Percentiles rank a stretch among this genome's conserved stretches.
phyloP scores from a whole-genome alignment of 495 filamentous ascomycete genomes.

The Pseudevernia furfuracea region DNA sequence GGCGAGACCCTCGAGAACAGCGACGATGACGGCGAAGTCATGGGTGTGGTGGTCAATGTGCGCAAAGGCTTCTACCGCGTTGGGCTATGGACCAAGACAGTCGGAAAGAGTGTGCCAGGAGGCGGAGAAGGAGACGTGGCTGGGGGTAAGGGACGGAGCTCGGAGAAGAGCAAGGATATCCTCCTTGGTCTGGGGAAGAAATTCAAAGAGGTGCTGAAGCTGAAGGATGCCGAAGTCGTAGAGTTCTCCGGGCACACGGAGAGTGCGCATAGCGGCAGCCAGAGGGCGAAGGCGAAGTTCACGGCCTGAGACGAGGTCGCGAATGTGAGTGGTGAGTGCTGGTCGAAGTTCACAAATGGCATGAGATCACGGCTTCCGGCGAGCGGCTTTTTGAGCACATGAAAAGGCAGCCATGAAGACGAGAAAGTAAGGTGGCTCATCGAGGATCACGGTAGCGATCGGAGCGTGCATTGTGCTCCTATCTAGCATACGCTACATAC shows the following conservation, averaged over 20 bases:
- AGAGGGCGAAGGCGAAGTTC: conserved; percentile 90
- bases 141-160: conserved; percentile 59
- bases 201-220: conserved; percentile 83
- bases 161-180: conserved; percentile 74
- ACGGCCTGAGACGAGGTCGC: conserved; percentile 50
- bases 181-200: conserved; percentile 73
- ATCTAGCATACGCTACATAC: neutral
- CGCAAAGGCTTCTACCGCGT: conserved; percentile 97
- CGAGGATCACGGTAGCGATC: neutral
- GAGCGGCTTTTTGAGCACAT: neutral
- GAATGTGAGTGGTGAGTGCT: neutral
- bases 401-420: neutral
- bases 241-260: conserved; percentile 98
- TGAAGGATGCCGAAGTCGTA: conserved; percentile 64
- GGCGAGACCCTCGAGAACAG: conserved; percentile 95
- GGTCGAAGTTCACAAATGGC: neutral
- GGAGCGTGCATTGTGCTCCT: neutral
- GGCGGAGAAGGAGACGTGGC: conserved; percentile 63
- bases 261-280: conserved; percentile 83
- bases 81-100: conserved; percentile 85
- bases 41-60: conserved; percentile 98
- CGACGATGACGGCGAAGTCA: conserved; percentile 85
- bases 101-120: conserved; percentile 69
- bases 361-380: neutral
- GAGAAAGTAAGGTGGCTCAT: neutral